These are phyloP conservation scores for Collybiopsis luxurians DNA, from an alignment of 768 basidiomycete species.

Conservation along the genomic window DNA sequence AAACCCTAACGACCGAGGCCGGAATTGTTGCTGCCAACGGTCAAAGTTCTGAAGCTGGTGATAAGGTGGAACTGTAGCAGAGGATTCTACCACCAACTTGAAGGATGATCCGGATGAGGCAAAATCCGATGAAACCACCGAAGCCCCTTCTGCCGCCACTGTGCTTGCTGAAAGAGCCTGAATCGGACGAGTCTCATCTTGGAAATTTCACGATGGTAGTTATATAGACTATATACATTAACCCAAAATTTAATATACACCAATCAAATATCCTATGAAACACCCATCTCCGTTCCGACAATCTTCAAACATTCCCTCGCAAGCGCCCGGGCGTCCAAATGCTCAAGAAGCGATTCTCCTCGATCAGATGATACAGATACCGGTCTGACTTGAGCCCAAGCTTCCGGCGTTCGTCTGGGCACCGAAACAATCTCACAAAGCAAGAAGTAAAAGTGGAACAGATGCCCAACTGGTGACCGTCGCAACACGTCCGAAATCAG, in stretches of 20 bases:
- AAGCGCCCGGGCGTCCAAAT: slow-evolving; percentile 59
- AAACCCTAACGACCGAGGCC: slow-evolving; percentile 6
- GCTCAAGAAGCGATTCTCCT: slow-evolving; percentile 33
- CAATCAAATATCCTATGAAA: slow-evolving; percentile 14
- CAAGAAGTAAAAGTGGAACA: slow-evolving; percentile 85
- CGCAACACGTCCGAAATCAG: slow-evolving; percentile 70
- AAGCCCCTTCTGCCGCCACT: neutral
- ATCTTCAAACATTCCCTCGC: slow-evolving; percentile 66
- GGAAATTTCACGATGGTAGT: too few relatives aligned
- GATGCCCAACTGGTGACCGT: slow-evolving; percentile 74
- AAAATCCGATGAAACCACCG: too few relatives aligned
- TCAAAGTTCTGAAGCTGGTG: neutral
- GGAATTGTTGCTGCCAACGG: neutral
- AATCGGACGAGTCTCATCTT: too few relatives aligned
- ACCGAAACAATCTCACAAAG: slow-evolving; percentile 79
- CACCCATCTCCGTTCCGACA: slow-evolving; percentile 75
- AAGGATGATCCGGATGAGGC: too few relatives aligned
- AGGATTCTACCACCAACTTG: neutral
- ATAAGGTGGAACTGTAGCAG: neutral
- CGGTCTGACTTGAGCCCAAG: slow-evolving; percentile 48
- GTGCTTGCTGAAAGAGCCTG: too few relatives aligned
- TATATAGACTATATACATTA: too few relatives aligned
- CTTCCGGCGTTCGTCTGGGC: slow-evolving; percentile 62
- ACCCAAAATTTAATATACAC: too few relatives aligned
- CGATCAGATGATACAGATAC: slow-evolving; percentile 1